These are phyloP conservation scores for Globisporangium ultimum DNA, from an alignment of 352 stramenopile genomes.

Conservation along the genomic window DNA sequence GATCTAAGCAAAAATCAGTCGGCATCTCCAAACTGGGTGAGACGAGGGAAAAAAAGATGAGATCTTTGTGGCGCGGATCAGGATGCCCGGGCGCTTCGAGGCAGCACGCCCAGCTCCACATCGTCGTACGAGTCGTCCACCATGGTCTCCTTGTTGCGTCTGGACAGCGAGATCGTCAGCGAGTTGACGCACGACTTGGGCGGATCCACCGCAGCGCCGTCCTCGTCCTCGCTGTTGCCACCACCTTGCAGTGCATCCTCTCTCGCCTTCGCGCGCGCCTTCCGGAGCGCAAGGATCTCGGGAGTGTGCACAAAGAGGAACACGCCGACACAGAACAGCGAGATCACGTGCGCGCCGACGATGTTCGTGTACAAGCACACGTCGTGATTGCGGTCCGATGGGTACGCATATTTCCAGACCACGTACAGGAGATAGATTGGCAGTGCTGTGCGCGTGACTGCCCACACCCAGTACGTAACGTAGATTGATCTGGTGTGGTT, in stretches of 20 bases:
- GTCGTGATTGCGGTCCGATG: constrained; percentile 68
- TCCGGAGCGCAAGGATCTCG: constrained; percentile 47
- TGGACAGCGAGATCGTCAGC: constrained; percentile 36
- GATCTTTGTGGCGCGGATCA: constrained; percentile 1
- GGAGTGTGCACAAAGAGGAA: constrained; percentile 83
- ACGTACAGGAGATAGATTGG: constrained; percentile 74
- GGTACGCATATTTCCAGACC: constrained; percentile 72
- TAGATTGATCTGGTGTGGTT: constrained; percentile 70
- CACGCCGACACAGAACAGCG: constrained; percentile 76
- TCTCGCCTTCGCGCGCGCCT: constrained; percentile 15
- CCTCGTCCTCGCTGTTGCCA: constrained; percentile 22
- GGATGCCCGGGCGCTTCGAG: constrained; percentile 32
- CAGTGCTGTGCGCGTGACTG: constrained; percentile 63
- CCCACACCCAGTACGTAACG: constrained; percentile 72
- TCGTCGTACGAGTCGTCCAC: constrained; percentile 61
- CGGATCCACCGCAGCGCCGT: constrained; percentile 11
- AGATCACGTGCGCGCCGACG: constrained; percentile 71
- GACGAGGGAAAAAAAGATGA: no score
- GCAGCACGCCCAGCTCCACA: constrained; percentile 54
- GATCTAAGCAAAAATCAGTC: no score
- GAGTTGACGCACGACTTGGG: constrained; percentile 26
- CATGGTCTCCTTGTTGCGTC: constrained; percentile 33
- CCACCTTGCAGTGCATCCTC: constrained; percentile 4
- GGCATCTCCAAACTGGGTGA: no score
- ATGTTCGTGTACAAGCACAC: constrained; percentile 78